Base-by-base conservation (phyloP, 805 yeast genomes). In the Hanseniaspora clermontiae region DNA sequence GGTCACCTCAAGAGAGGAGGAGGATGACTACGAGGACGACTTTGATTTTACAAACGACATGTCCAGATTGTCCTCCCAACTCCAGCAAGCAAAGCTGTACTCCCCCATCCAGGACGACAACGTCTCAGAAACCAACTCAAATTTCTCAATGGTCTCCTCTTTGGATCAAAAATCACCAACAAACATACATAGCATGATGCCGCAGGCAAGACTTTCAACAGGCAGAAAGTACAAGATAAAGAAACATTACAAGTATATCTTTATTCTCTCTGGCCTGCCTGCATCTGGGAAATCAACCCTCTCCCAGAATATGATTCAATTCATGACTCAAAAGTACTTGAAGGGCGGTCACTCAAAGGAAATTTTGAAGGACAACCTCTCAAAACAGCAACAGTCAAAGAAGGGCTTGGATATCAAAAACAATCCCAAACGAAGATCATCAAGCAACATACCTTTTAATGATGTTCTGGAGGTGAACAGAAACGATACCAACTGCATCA, bases 251-350 rank as follows among this genome's bases (percentile, higher is more conserved):
- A 40, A 81, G 66, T 75, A 82, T 65, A 82, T 84, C 20, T 77
- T 84, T 55, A 81, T 84, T 11, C 74, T 85, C 70, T 86, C 84
- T 11, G 91, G 91, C 0, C 70, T 84, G 37, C 91, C 91, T 1
- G 91, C 91, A 1, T 71, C 84, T 51, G 91, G 91, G 8, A 84
- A 84, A 65, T 81, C 87, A 2, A 82, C 86, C 59, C 77, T 84
- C 53, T 81, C 89, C 36, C 79, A 79, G 59, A 82, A 82, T 62
- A 63, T 84, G 74, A 72, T 75, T 71, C 65, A 80, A 70, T 72
- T 78, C 77, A 80, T 75, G 58, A 27, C 58, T 59, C 78, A 63
- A 79, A 53, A 49, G 36, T 53, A 53, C 20, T 24, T 53, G 15
- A 38, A 17, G n/a, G 46, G 49, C 4, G 31, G 19, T 1, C 27